phyloP scores from a whole-genome alignment of 1,284 basidiomycete species.

The Ceratobasidium sp. region DNA sequence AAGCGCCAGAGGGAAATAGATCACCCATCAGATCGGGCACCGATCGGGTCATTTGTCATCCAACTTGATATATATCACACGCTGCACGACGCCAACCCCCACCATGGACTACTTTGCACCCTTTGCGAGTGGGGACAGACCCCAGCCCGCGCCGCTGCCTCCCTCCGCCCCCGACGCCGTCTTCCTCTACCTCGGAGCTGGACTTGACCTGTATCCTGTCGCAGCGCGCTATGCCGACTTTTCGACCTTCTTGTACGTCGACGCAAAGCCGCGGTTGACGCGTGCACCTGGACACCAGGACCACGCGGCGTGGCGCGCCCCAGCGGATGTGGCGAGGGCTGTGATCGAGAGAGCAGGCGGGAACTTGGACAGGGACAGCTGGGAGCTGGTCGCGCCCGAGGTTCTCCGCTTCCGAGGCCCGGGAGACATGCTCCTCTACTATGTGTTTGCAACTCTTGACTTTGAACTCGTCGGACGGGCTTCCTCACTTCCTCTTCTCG shows the following conservation, averaged over 20 bases:
- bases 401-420: conserved; percentile 16
- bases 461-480: conserved; percentile 27
- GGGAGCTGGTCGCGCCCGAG: conserved; percentile 32
- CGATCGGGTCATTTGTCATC: too few relatives aligned
- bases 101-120: too few relatives aligned
- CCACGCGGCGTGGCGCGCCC: conserved; percentile 3
- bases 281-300: conserved; percentile 10
- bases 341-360: conserved; percentile 9
- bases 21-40: too few relatives aligned
- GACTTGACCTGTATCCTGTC: conserved; percentile 12
- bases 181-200: conserved; percentile 2
- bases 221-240: conserved; percentile 1
- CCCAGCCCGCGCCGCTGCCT: not conserved
- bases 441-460: conserved; percentile 34
- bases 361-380: conserved; percentile 1
- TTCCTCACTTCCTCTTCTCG: conserved; percentile 1
- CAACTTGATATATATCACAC: too few relatives aligned
- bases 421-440: conserved; percentile 12
- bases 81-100: too few relatives aligned
- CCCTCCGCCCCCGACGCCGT: conserved; percentile 4
- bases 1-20: too few relatives aligned
- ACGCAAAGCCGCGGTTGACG: conserved; percentile 4
- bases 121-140: conserved; percentile 16
- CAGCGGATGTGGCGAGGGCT: not conserved
- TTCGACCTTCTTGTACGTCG: conserved; percentile 6